These are phyloP conservation scores for Fusarium subglutinans DNA, from an alignment of 2,329 filamentous ascomycete species.

Conservation along the genomic window DNA sequence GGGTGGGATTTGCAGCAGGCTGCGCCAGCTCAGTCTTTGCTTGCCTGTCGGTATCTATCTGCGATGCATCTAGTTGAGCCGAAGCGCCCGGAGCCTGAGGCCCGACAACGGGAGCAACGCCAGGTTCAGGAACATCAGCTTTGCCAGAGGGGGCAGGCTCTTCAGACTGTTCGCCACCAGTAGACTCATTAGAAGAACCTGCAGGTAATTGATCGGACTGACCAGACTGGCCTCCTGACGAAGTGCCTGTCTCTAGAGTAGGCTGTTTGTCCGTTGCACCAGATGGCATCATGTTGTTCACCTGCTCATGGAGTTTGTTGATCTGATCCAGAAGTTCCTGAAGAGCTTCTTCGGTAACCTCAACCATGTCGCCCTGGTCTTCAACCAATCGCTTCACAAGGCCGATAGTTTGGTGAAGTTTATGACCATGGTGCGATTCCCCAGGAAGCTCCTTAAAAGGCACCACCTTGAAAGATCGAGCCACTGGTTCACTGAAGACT, in stretches of 20 bases:
- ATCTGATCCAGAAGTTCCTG: constrained; percentile 44
- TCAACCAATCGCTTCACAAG: constrained; percentile 41
- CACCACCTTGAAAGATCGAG: constrained; percentile 5
- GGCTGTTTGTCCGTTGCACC: constrained; percentile 9
- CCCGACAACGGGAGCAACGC: not conserved
- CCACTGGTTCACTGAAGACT: constrained; percentile 9
- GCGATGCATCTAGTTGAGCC: not conserved
- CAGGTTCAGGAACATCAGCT: not conserved
- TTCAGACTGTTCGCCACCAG: not conserved
- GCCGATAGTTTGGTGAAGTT: constrained; percentile 23
- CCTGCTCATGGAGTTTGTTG: constrained; percentile 41
- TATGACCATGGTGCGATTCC: constrained; percentile 6
- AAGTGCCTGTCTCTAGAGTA: not conserved
- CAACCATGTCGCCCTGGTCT: constrained; percentile 35
- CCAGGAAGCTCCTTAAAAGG: constrained; percentile 18
- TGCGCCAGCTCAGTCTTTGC: not conserved
- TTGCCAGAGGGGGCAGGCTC: constrained; percentile 4
- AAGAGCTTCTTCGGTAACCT: constrained; percentile 39
- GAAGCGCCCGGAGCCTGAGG: not conserved
- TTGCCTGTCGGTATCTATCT: not conserved
- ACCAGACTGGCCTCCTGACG: constrained; percentile 21
- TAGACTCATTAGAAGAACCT: constrained; percentile 5
- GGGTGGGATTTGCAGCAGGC: not conserved
- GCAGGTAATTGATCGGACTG: constrained; percentile 13
- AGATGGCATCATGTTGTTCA: constrained; percentile 40